phyloP scores from a whole-genome alignment of 768 basidiomycete genomes.

The Pleurotus tuoliensis region DNA sequence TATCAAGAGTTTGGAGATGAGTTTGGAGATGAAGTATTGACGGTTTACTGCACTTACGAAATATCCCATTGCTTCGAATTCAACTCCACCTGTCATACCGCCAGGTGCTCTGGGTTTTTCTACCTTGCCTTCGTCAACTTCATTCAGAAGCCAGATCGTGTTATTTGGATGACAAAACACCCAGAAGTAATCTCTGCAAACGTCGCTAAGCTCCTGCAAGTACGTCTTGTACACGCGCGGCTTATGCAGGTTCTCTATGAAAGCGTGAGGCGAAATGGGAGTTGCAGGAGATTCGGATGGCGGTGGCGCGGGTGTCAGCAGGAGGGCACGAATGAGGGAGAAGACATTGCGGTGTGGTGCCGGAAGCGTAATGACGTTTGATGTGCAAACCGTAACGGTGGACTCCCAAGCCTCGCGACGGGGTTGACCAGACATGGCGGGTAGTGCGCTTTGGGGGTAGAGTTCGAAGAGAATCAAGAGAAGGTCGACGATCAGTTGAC shows the following conservation, averaged over 20 bases:
- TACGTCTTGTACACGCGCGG: constrained; percentile 79
- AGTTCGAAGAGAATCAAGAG: constrained; percentile 86
- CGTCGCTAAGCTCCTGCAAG: constrained; percentile 79
- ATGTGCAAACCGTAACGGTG: constrained; percentile 19
- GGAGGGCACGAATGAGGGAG: constrained; percentile 67
- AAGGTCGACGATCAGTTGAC: constrained; percentile 88
- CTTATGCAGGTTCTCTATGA: constrained; percentile 68
- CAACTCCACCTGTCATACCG: constrained; percentile 98
- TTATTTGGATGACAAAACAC: constrained; percentile 96
- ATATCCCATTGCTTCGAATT: constrained; percentile 95
- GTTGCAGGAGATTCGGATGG: constrained; percentile 57
- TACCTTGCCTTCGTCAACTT: constrained; percentile 80
- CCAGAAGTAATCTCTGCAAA: constrained; percentile 95
- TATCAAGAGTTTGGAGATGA: neutral
- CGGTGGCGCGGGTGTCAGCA: constrained; percentile 70
- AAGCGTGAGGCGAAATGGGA: constrained; percentile 71
- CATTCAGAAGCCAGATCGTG: constrained; percentile 79
- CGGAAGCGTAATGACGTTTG: constrained; percentile 63
- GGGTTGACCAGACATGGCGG: constrained; percentile 40
- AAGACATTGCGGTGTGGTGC: constrained; percentile 69
- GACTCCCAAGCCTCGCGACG: constrained; percentile 58
- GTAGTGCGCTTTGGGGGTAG: constrained; percentile 70
- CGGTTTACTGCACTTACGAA: constrained; percentile 54
- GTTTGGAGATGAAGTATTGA: neutral
- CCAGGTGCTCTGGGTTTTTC: constrained; percentile 93